Percentiles rank a stretch among this genome's conserved stretches.
Conservation (phyloP, 257 asterid species). For the Ophiorrhiza pumila region DNA sequence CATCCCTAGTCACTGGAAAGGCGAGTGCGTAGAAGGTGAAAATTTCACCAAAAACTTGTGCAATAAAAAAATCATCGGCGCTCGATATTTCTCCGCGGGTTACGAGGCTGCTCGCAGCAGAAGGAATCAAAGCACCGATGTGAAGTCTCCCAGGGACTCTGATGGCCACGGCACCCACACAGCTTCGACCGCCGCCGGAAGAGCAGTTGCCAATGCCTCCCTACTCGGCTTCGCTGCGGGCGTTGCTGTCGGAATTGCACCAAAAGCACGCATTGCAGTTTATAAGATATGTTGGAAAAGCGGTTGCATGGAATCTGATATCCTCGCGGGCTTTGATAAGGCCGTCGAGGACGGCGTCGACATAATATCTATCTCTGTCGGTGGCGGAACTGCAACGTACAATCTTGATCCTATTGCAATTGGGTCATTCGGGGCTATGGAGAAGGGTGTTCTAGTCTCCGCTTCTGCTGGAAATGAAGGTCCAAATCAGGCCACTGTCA, state of each 20-base stretch:
- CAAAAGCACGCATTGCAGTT: slow-evolving; percentile 69
- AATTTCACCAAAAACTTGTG: slow-evolving; percentile 51
- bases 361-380: slow-evolving; percentile 70
- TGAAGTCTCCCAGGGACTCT: slow-evolving; percentile 57
- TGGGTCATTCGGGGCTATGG: slow-evolving; percentile 80
- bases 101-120: slow-evolving; percentile 45
- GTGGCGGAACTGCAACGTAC: slow-evolving; percentile 63
- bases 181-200: slow-evolving; percentile 83
- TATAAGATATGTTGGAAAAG: slow-evolving; percentile 78
- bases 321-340: slow-evolving; percentile 73
- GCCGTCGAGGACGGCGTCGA: slow-evolving; percentile 86
- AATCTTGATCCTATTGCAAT: slow-evolving; percentile 66
- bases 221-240: slow-evolving; percentile 64
- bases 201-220: slow-evolving; percentile 67
- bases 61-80: slow-evolving; percentile 70
- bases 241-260: slow-evolving; percentile 73
- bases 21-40: slow-evolving; percentile 55
- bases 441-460: slow-evolving; percentile 61
- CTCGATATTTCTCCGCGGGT: slow-evolving; percentile 50
- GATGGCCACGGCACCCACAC: slow-evolving; percentile 94
- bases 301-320: slow-evolving; percentile 84
- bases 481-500: slow-evolving; percentile 57
- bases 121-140: slow-evolving; percentile 30
- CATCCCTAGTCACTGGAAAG: slow-evolving; percentile 64
- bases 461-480: slow-evolving; percentile 93